phyloP scores from a whole-genome alignment of 2,329 filamentous ascomycete genomes.

The Apiospora marii region DNA sequence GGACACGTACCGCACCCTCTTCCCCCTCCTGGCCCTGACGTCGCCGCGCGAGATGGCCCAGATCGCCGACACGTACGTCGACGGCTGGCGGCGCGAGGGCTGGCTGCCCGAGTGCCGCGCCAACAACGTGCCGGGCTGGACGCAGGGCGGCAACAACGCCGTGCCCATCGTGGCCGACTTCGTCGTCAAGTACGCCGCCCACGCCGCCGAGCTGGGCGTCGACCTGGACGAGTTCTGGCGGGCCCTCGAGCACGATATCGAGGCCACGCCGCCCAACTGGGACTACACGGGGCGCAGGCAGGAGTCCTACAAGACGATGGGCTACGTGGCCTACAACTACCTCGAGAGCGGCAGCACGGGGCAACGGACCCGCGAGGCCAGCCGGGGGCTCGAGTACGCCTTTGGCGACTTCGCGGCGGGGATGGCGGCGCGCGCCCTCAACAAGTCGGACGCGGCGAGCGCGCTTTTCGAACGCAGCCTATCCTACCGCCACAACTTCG shows the following conservation, averaged over 20 bases:
- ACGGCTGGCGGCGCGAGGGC: conserved; percentile 16
- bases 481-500: conserved; percentile 6
- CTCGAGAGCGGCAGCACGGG: conserved; percentile 10
- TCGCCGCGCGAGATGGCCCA: conserved; percentile 18
- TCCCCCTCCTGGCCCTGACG: conserved; percentile 20
- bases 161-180: conserved; percentile 22
- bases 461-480: background rate
- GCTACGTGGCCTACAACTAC: conserved; percentile 20
- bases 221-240: conserved; percentile 7
- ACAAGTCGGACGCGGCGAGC: background rate
- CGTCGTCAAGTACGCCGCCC: conserved; percentile 19
- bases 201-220: conserved; percentile 7
- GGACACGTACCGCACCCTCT: conserved; percentile 20
- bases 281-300: conserved; percentile 17
- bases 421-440: background rate
- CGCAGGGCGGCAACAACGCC: conserved; percentile 18
- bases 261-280: conserved; percentile 13
- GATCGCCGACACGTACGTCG: conserved; percentile 7
- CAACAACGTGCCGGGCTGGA: conserved; percentile 15
- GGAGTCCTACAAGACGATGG: conserved; percentile 1
- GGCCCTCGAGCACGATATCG: conserved; percentile 12
- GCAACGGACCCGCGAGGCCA: conserved; percentile 8
- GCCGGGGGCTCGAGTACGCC: conserved; percentile 20
- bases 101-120: conserved; percentile 23
- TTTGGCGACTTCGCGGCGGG: conserved; percentile 14